A percentile compares a stretch with the other conserved stretches of the same genome.
Conservation (phyloP, 2,329 filamentous ascomycete genomes). For the Epichloe bromicola region DNA sequence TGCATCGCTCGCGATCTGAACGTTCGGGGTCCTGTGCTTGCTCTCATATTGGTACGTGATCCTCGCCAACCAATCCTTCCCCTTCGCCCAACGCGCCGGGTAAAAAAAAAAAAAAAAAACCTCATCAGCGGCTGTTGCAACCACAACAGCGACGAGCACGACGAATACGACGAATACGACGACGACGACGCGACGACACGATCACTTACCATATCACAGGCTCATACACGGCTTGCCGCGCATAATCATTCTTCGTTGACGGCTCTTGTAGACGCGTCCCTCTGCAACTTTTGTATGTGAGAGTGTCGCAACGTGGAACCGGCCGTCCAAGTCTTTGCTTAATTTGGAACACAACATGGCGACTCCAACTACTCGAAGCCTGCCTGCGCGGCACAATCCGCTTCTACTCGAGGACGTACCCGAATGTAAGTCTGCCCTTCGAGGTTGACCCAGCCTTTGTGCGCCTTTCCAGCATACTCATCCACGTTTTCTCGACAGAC, state of each 20-base stretch:
- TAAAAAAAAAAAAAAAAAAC: not conserved
- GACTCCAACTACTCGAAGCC: slow-evolving; percentile 24
- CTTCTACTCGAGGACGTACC: slow-evolving; percentile 53
- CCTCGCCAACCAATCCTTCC: not conserved
- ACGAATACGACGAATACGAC: not conserved
- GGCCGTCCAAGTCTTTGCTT: not conserved
- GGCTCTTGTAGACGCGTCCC: not conserved
- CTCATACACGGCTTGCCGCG: not conserved
- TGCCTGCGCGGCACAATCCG: slow-evolving; percentile 52
- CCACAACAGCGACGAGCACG: not conserved
- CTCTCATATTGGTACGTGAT: not conserved
- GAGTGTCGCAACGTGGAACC: slow-evolving; percentile 2
- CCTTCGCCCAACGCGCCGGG: not conserved
- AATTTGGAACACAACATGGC: slow-evolving; percentile 18
- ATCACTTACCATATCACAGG: not conserved
- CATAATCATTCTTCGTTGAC: not conserved
- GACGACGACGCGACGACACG: not conserved
- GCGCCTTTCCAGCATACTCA: not conserved
- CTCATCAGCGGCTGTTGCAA: not conserved
- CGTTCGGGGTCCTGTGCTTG: not conserved
- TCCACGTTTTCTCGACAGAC: slow-evolving; percentile 32
- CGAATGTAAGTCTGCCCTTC: slow-evolving; percentile 34
- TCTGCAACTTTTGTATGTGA: not conserved
- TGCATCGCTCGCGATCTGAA: not conserved
- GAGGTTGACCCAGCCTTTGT: not conserved